Evolutionary conservation across 345 rosid genomes (phyloP).

Genomic region (Sonneratia alba): DNA sequence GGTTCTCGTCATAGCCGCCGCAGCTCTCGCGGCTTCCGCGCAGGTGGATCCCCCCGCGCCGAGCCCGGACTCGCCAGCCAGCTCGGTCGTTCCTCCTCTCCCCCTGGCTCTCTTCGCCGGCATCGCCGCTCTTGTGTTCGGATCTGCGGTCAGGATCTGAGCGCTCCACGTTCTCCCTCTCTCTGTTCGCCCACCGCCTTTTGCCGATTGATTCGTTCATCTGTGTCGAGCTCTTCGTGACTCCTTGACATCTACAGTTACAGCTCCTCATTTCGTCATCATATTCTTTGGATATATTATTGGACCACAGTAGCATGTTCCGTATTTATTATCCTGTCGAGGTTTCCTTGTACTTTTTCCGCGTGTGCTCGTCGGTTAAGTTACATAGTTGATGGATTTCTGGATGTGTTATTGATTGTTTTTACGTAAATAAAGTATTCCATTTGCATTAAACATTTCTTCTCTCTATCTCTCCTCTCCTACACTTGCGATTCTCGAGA

Average conservation of each 20-base stretch:
- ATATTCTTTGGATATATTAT: background rate
- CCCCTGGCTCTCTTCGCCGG: slow-evolving; percentile 30
- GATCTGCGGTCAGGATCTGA: slow-evolving; percentile 47
- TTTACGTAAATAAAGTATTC: background rate
- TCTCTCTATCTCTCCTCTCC: background rate
- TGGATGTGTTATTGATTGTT: background rate
- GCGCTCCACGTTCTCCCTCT: background rate
- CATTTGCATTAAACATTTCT: background rate
- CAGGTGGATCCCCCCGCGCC: slow-evolving; percentile 55
- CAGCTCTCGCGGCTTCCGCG: slow-evolving; percentile 29
- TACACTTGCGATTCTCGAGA: background rate
- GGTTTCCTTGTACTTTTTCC: background rate
- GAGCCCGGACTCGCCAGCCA: slow-evolving; percentile 41
- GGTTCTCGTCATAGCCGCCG: slow-evolving; percentile 22
- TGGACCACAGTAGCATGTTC: background rate
- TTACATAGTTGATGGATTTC: background rate
- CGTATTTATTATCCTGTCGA: too few relatives aligned
- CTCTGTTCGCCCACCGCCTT: background rate
- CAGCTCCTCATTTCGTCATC: background rate
- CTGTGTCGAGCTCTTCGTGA: slow-evolving; percentile 1
- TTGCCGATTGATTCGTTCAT: background rate
- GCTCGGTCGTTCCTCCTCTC: slow-evolving; percentile 29
- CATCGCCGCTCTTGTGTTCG: slow-evolving; percentile 30
- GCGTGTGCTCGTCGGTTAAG: background rate
- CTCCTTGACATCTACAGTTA: background rate